These are phyloP conservation scores for Carex kokanica DNA, from an alignment of 176 grass and related monocot genomes.

Conservation along the genomic window DNA sequence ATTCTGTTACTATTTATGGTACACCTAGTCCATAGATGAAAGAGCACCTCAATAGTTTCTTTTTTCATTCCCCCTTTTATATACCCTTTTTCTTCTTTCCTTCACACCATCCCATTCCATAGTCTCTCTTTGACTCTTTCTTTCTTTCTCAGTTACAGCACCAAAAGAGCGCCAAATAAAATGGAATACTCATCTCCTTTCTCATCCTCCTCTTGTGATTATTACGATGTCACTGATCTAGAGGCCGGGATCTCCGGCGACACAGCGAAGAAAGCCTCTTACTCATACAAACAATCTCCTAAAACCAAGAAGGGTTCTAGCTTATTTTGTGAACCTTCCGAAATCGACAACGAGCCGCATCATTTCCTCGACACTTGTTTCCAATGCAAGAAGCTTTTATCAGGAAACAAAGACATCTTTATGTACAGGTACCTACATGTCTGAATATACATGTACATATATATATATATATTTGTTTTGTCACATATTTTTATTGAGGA, in stretches of 20 bases:
- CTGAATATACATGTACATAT: no score
- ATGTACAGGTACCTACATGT: constrained; percentile 67
- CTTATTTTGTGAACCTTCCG: constrained; percentile 58
- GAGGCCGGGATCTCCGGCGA: constrained; percentile 45
- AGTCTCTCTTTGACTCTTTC: background rate
- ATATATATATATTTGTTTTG: background rate
- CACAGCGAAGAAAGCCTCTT: background rate
- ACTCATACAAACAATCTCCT: background rate
- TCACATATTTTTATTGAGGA: background rate
- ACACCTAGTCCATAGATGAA: background rate
- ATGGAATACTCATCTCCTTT: background rate
- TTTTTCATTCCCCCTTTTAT: background rate
- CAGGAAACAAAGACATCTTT: constrained; percentile 72
- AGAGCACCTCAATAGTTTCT: background rate
- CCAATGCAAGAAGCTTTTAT: constrained; percentile 64
- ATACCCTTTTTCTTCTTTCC: constrained; percentile 8
- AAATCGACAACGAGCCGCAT: constrained; percentile 38
- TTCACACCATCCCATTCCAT: background rate
- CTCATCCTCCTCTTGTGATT: constrained; percentile 23
- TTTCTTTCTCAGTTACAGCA: background rate
- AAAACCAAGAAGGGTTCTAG: constrained; percentile 8
- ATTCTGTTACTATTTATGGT: background rate
- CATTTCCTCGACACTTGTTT: constrained; percentile 91
- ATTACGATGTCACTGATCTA: constrained; percentile 35
- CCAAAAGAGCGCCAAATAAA: background rate